Conservation (phyloP, 352 stramenopile genomes). For the Pythium periplocum region DNA sequence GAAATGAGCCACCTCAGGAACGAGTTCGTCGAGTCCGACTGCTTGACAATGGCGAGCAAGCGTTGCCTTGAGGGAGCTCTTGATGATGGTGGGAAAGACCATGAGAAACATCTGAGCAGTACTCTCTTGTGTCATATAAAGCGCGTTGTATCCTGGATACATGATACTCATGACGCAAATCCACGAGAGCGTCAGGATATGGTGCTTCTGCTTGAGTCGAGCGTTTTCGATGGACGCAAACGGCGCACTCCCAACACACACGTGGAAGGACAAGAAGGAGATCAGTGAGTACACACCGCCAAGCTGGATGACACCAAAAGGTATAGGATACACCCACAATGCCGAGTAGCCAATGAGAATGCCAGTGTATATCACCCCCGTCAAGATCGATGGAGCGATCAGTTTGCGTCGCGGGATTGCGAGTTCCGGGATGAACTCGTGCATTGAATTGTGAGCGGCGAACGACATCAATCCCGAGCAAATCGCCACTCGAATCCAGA, state of each 20-base stretch:
- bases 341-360: neutral
- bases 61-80: neutral
- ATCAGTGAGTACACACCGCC: neutral
- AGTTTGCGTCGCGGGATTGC: neutral
- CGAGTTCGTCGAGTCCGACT: neutral
- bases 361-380: neutral
- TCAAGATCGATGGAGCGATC: neutral
- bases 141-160: neutral
- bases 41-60: neutral
- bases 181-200: neutral
- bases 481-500: too few relatives aligned
- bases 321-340: constrained; percentile 1
- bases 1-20: constrained; percentile 1
- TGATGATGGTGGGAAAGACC: neutral
- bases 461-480: too few relatives aligned
- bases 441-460: too few relatives aligned
- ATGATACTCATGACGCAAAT: neutral
- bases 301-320: neutral
- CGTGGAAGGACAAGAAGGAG: neutral
- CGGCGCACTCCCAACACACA: neutral
- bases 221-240: neutral
- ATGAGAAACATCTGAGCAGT: neutral
- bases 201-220: neutral
- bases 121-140: neutral
- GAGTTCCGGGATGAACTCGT: neutral